A percentile compares a stretch with the other conserved stretches of the same genome.
Conservation (phyloP, 306 rosid species). For the Cucurbita ficifolia region DNA sequence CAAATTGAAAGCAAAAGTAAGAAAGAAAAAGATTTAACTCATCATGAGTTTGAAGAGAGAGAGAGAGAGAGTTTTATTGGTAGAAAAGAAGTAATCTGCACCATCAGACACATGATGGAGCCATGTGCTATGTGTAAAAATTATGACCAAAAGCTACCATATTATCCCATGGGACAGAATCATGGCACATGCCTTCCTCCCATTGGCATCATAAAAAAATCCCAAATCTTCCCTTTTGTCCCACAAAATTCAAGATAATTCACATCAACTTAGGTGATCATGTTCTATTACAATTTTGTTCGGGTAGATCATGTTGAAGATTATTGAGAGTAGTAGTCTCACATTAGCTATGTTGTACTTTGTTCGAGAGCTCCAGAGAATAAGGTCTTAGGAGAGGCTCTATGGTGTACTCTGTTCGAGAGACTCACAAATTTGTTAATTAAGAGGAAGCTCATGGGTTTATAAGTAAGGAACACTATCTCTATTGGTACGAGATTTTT, state of each 20-base stretch:
- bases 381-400: rapidly evolving
- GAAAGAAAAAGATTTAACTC: not conserved
- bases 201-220: not conserved
- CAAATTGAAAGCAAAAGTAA: not conserved
- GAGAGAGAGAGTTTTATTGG: not conserved
- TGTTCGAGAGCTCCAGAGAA: no score
- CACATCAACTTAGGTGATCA: not conserved
- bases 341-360: no score
- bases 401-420: no score
- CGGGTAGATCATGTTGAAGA: no score
- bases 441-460: no score
- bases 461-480: no score
- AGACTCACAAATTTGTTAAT: no score
- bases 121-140: constrained; percentile 2
- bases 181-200: not conserved
- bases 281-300: no score
- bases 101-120: not conserved
- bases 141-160: not conserved
- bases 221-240: not conserved
- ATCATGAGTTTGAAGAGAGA: not conserved
- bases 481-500: no score
- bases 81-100: not conserved
- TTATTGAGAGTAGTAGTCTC: no score
- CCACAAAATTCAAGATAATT: not conserved
- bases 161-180: not conserved